Base-by-base conservation (phyloP, 2,329 filamentous ascomycete species). In the Neonectria neomacrospora region DNA sequence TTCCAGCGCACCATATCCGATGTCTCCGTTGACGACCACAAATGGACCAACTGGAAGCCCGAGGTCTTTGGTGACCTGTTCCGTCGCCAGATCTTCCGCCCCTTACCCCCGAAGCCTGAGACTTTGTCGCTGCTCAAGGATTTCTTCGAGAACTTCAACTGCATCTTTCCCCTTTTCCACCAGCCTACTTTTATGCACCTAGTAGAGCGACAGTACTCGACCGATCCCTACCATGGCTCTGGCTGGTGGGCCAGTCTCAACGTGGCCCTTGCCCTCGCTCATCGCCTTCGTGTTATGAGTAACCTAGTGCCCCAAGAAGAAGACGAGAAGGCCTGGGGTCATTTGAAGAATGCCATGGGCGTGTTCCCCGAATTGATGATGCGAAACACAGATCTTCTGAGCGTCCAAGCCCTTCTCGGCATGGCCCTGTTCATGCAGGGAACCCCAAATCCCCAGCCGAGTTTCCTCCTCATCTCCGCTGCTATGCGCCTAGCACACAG, bases 201-300 rank as follows among this genome's bases (percentile, higher is more conserved):
- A 5, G 94, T 97, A 32, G 94, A 98, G 74, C 89, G 91, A 70
- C 95, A 98, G 76, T 99, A 98, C 78, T 96, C 94, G 1, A 83
- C 89, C 53, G 92, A 98, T 70, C 95, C 95, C 1, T 98, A 97
- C 70, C 90, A 97, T 76, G 94, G 95, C 28, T 96, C 94, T 6
- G 96, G 96, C 3, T 99, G 96, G 96, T 99, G 96, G 95, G 96
- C 96, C 5, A 97, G 94, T 78, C 85, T 99, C 72, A 99, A 99
- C 72, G 91, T 97, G 63, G 93, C 91, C 1, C 81, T 99, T 59
- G 96, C 95, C n/a, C 96, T 97, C 70, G 91, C 95, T 5, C 93
- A 97, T 75, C 88, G 96, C 42, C 83, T 99, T 73, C 90, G 96
- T 11, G 93, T 97, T 22, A 97, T 97, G 94, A 97, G 93, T 81